Evolutionary conservation across 768 basidiomycete species (phyloP).

Genomic region (Lactifluus pinguis): DNA sequence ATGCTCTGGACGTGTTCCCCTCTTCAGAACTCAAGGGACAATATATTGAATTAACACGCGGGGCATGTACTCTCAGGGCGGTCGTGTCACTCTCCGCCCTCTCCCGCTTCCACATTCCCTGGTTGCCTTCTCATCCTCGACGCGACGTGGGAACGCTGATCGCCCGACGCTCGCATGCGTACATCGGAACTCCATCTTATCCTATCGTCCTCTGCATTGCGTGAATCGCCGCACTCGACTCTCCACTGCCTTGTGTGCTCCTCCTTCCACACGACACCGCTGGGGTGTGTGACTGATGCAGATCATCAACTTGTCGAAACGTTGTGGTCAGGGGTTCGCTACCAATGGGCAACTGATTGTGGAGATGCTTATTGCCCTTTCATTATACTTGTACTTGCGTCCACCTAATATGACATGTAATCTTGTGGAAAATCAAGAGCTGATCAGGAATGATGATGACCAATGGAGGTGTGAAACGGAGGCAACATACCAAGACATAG

Average conservation of each 20-base stretch:
- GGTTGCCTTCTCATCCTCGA: slow-evolving; percentile 3
- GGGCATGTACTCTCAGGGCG: slow-evolving; percentile 50
- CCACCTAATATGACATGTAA: no score
- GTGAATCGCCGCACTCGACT: slow-evolving; percentile 24
- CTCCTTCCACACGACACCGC: no score
- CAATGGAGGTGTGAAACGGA: no score
- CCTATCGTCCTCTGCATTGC: slow-evolving; percentile 21
- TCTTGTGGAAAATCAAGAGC: no score
- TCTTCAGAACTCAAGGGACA: slow-evolving; percentile 52
- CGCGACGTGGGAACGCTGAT: slow-evolving; percentile 16
- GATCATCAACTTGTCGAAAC: no score
- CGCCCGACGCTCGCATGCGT: slow-evolving; percentile 20
- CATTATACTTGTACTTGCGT: no score
- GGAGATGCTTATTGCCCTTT: no score
- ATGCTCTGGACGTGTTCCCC: slow-evolving; percentile 54
- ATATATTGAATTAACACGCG: slow-evolving; percentile 54
- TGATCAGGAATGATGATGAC: no score
- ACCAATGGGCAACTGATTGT: no score
- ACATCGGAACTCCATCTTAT: slow-evolving; percentile 20
- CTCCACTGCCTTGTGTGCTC: background rate
- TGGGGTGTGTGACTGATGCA: no score
- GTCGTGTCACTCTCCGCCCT: slow-evolving; percentile 44
- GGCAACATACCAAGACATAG: no score
- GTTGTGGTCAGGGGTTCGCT: no score
- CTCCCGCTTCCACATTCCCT: slow-evolving; percentile 26